Evolutionary conservation across 1,284 basidiomycete genomes (phyloP).

Genomic region (Sanghuangporus sanghuang): DNA sequence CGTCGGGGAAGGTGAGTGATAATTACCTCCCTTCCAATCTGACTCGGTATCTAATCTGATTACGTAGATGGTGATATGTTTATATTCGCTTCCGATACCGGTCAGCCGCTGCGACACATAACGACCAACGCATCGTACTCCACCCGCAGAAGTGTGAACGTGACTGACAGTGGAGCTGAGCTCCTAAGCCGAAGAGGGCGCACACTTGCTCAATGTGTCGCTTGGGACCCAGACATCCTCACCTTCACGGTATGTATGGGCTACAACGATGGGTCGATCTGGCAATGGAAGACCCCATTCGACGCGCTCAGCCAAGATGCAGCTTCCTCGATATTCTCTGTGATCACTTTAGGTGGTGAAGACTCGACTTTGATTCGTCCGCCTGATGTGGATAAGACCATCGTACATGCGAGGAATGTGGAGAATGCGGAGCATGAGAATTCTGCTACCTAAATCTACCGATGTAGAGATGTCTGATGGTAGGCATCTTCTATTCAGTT

Average conservation of each 20-base stretch:
- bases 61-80: slow-evolving; percentile 10
- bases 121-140: background rate
- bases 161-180: background rate
- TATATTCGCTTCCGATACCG: slow-evolving; percentile 3
- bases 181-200: background rate
- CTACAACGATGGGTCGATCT: slow-evolving; percentile 12
- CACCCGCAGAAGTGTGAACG: background rate
- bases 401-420: background rate
- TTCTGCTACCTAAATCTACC: background rate
- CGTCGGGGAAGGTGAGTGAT: slow-evolving; percentile 6
- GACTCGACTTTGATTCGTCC: slow-evolving; percentile 11
- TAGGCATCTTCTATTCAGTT: background rate
- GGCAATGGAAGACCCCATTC: slow-evolving; percentile 14
- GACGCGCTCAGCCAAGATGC: slow-evolving; percentile 6
- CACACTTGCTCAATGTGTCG: slow-evolving; percentile 3
- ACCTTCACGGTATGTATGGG: slow-evolving; percentile 12
- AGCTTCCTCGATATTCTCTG: background rate
- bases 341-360: slow-evolving; percentile 2
- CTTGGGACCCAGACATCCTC: slow-evolving; percentile 14
- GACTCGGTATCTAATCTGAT: background rate
- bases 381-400: background rate
- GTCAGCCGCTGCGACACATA: slow-evolving; percentile 8
- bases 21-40: background rate
- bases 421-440: background rate
- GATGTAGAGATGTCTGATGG: background rate